Evolutionary conservation across 495 filamentous ascomycete genomes (phyloP).

Genomic region (Aspergillus sclerotioniger): DNA sequence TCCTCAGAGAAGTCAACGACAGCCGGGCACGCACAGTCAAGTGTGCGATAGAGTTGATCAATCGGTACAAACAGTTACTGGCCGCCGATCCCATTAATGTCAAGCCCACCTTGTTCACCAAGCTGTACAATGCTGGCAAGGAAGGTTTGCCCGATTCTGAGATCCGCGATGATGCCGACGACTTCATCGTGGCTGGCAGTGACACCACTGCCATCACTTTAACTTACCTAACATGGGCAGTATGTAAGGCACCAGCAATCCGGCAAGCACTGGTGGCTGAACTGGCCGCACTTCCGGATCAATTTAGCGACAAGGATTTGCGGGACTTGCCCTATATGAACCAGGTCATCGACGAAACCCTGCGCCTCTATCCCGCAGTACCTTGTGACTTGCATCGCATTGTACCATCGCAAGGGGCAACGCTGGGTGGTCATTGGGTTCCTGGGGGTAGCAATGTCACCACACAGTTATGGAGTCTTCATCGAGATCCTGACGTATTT

Average conservation of each 20-base stretch:
- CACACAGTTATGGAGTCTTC: constrained; percentile 46
- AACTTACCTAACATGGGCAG: constrained; percentile 36
- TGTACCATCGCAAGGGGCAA: constrained; percentile 28
- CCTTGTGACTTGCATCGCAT: constrained; percentile 42
- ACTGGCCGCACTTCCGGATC: constrained; percentile 16
- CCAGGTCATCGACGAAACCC: constrained; percentile 52
- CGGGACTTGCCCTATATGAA: constrained; percentile 43
- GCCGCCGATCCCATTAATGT: constrained; percentile 33
- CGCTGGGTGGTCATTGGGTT: constrained; percentile 28
- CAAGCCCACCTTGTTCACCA: constrained; percentile 48
- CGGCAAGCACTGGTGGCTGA: constrained; percentile 20
- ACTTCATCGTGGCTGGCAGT: constrained; percentile 50
- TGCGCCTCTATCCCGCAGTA: constrained; percentile 53
- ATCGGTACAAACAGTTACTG: constrained; percentile 40
- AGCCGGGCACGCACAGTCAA: constrained; percentile 11
- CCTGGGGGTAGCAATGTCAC: constrained; percentile 31
- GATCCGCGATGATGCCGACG: constrained; percentile 39
- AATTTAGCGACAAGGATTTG: constrained; percentile 26
- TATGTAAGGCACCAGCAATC: constrained; percentile 19
- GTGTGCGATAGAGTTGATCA: constrained; percentile 40
- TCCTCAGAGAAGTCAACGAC: constrained; percentile 8
- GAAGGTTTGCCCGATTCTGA: constrained; percentile 38
- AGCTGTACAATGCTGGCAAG: constrained; percentile 38
- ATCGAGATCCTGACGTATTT: constrained; percentile 32
- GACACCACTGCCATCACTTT: constrained; percentile 43